Evolutionary conservation across 805 yeast species (phyloP), one percentile per base, ranked within the genome.

Genomic region (Candida quercuum): DNA sequence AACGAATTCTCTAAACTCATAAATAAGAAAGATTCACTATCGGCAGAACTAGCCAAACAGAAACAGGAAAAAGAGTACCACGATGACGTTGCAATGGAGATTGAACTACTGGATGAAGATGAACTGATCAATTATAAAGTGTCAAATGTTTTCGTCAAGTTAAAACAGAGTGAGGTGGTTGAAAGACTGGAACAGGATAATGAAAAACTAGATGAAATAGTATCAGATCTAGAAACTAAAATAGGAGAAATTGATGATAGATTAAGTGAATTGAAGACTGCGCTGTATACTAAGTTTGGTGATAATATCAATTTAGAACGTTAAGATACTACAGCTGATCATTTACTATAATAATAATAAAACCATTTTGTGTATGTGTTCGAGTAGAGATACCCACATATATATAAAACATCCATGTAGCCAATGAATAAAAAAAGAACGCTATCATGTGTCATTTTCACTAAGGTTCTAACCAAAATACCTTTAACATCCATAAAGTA

Each of bases 271-370:
- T 71, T 91, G 51, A 91, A 91, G 63, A 72, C 74, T 24, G 70
- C 68, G n/a, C 66, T 91, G 39, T 93, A 91, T 54, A 86, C 86
- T 14, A 87, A 85, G 59, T 93, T 91, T 56, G 99, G 98, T 19
- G 76, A 75, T 49, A 79, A 86, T 41, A 93, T 91, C 56, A 89
- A 89, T 57, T 65, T 91, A 33, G 99, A 91, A 57, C 69, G 79
- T 46, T 71, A 53, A 54, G n/a, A 10, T 12, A 21, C 17, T n/a
- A n/a, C n/a, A n/a, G n/a, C n/a, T n/a, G n/a, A n/a, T n/a, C n/a
- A n/a, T n/a, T n/a, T n/a, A n/a, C n/a, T n/a, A n/a, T n/a, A n/a
- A n/a, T n/a, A n/a, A n/a, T n/a, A n/a, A n/a, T n/a, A n/a, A n/a
- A n/a, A n/a, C n/a, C n/a, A n/a, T n/a, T n/a, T n/a, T n/a, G n/a